Conservation (phyloP, 2,329 filamentous ascomycete genomes). For the Endothia cerciana region DNA sequence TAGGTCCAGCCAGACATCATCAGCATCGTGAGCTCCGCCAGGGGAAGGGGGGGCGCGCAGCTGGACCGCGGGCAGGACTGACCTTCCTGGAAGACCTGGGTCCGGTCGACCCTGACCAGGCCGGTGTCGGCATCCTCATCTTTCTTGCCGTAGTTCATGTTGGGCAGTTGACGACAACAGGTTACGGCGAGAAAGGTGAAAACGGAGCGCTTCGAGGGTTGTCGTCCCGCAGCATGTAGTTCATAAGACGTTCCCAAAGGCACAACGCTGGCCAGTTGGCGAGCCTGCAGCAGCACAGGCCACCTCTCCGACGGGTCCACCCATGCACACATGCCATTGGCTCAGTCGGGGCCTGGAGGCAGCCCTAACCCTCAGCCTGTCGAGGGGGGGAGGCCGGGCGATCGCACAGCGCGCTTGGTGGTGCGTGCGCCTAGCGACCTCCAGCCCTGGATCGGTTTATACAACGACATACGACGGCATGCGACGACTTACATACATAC, state of each 20-base stretch:
- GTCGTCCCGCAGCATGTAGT: conserved; percentile 17
- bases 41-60: conserved; percentile 32
- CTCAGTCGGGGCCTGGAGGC: not conserved
- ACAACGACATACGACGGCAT: too few relatives aligned
- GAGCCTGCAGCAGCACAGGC: conserved; percentile 10
- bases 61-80: conserved; percentile 38
- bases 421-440: too few relatives aligned
- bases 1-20: conserved; percentile 36
- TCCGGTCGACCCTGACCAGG: conserved; percentile 96
- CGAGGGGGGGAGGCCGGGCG: too few relatives aligned
- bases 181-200: conserved; percentile 28
- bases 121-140: conserved; percentile 95
- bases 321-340: conserved; percentile 1
- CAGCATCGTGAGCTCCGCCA: conserved; percentile 37
- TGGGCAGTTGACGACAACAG: conserved; percentile 44
- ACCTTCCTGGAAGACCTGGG: conserved; percentile 99
- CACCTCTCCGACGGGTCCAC: conserved; percentile 11
- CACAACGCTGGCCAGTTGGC: conserved; percentile 11
- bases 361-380: too few relatives aligned
- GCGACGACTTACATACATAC: too few relatives aligned
- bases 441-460: too few relatives aligned
- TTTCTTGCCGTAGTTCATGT: conserved; percentile 98
- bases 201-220: conserved; percentile 16
- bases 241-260: conserved; percentile 15
- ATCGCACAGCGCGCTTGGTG: too few relatives aligned